These are phyloP conservation scores for Trichoderma asperellum DNA, from an alignment of 2,329 filamentous ascomycete genomes.

Conservation along the genomic window DNA sequence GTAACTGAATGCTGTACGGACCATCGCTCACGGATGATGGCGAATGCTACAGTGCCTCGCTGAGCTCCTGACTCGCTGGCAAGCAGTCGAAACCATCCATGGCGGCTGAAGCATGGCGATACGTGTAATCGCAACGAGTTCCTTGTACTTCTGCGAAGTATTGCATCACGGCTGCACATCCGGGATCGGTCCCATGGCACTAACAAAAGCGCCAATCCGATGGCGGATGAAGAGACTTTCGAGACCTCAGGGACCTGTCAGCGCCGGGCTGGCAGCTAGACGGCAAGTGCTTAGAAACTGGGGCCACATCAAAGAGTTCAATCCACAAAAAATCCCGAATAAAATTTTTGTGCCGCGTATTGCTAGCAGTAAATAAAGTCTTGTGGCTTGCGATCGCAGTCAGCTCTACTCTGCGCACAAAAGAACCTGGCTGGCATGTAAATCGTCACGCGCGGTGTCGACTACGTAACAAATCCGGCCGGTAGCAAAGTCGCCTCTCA, in stretches of 20 bases:
- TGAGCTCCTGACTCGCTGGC: not conserved
- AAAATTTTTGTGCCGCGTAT: slow-evolving; percentile 1
- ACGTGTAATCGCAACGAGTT: not conserved
- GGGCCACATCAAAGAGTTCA: not conserved
- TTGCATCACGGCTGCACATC: not conserved
- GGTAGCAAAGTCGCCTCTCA: slow-evolving; percentile 4
- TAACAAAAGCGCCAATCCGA: not conserved
- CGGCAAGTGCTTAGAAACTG: slow-evolving; percentile 26
- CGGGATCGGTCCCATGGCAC: not conserved
- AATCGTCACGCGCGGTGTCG: not conserved
- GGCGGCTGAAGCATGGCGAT: not conserved
- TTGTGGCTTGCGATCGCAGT: slow-evolving; percentile 23
- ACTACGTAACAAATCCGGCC: not conserved
- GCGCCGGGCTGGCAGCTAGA: slow-evolving; percentile 4
- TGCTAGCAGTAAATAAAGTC: not conserved
- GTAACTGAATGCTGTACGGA: not conserved
- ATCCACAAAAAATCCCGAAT: not conserved
- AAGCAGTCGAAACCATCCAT: not conserved
- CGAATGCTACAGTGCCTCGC: not conserved
- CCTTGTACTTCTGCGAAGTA: not conserved
- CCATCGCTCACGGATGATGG: not conserved
- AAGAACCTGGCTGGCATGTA: not conserved
- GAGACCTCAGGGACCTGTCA: slow-evolving; percentile 21
- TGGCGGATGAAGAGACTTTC: not conserved
- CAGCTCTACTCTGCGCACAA: not conserved